phyloP scores from a whole-genome alignment of 139 green algal genomes.

The Tetraselmis striata region DNA sequence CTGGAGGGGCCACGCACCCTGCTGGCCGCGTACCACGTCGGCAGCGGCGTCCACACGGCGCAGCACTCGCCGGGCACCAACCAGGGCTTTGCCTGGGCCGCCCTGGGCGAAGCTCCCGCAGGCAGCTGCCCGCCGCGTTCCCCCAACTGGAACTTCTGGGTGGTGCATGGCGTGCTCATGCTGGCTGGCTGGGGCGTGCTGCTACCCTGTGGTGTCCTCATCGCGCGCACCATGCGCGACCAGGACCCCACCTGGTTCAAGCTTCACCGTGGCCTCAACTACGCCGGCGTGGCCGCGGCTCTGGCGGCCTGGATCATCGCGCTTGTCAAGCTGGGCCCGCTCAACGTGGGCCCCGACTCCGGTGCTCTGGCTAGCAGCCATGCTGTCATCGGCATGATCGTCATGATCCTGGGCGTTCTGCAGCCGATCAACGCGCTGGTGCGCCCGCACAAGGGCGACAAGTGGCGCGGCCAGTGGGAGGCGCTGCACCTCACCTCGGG shows the following conservation, averaged over 20 bases:
- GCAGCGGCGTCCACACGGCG: neutral
- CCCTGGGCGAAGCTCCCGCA: neutral
- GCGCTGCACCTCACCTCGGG: conserved; percentile 6
- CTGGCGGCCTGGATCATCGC: conserved; percentile 21
- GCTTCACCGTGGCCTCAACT: conserved; percentile 23
- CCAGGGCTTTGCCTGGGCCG: neutral
- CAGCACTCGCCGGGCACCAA: neutral
- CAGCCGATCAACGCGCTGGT: conserved; percentile 21
- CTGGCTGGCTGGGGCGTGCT: conserved; percentile 33
- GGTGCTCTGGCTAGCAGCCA: conserved; percentile 1
- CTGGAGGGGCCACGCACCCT: neutral
- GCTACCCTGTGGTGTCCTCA: conserved; percentile 31
- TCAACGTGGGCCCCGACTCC: neutral
- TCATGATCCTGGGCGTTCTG: conserved; percentile 28
- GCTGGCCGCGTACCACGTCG: neutral
- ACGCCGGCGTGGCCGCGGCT: conserved; percentile 19
- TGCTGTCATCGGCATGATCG: conserved; percentile 22
- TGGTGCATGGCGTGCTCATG: conserved; percentile 35
- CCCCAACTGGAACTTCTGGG: neutral
- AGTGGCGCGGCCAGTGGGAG: conserved; percentile 9
- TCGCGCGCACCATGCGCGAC: conserved; percentile 16
- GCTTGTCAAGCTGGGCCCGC: conserved; percentile 10
- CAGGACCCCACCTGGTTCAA: conserved; percentile 28
- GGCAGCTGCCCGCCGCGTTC: neutral
- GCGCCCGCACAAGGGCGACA: conserved; percentile 3